Conservation (phyloP, 495 filamentous ascomycete species). For the Trichoderma reesei region DNA sequence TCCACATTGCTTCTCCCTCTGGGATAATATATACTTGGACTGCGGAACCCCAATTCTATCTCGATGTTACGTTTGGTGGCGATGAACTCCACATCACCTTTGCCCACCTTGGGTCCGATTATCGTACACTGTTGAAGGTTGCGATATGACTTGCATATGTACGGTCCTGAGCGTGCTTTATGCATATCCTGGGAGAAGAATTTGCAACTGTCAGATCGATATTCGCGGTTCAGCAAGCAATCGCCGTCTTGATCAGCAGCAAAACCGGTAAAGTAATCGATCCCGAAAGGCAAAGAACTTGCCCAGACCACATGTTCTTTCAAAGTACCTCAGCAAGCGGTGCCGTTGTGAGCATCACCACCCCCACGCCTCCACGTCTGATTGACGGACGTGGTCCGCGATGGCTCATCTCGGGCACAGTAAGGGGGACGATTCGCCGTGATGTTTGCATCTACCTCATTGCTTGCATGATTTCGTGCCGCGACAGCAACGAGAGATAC, state of each 20-base stretch:
- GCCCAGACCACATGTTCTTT: slow-evolving; percentile 36
- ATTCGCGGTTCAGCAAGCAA: slow-evolving; percentile 24
- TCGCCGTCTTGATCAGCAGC: slow-evolving; percentile 18
- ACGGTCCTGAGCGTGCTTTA: slow-evolving; percentile 24
- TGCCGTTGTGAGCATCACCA: slow-evolving; percentile 27
- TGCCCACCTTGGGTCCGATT: slow-evolving; percentile 20
- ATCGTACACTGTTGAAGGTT: neutral
- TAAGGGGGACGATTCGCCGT: slow-evolving; percentile 20
- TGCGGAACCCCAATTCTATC: slow-evolving; percentile 18
- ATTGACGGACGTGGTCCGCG: slow-evolving; percentile 22
- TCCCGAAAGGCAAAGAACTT: slow-evolving; percentile 18
- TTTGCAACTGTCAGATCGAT: slow-evolving; percentile 21
- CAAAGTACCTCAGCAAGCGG: slow-evolving; percentile 32
- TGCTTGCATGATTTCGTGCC: neutral
- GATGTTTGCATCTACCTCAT: neutral
- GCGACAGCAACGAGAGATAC: neutral
- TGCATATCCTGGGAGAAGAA: slow-evolving; percentile 29
- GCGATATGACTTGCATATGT: neutral
- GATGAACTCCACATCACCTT: slow-evolving; percentile 20
- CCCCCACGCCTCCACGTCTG: slow-evolving; percentile 22
- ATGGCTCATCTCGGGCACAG: slow-evolving; percentile 37
- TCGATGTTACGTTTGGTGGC: slow-evolving; percentile 20
- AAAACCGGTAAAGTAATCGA: slow-evolving; percentile 19
- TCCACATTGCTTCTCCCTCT: slow-evolving; percentile 7
- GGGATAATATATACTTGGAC: slow-evolving; percentile 14